Conservation (phyloP, 305 asterid species). For the Rubia balearica region DNA sequence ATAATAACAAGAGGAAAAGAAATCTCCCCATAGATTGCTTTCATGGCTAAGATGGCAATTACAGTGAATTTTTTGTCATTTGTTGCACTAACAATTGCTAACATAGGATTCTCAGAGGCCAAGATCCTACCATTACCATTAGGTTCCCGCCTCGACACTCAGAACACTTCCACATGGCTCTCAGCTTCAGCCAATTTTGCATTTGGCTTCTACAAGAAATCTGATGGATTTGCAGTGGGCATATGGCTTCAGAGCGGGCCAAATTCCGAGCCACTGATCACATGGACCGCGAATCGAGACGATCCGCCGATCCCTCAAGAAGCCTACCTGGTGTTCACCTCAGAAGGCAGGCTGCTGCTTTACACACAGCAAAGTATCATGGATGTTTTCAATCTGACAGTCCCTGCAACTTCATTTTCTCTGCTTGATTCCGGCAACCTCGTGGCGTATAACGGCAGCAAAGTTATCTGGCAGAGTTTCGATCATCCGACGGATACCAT, state of each 20-base stretch:
- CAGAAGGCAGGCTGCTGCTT: slow-evolving; percentile 15
- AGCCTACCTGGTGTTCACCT: slow-evolving; percentile 17
- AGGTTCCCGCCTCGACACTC: slow-evolving; percentile 10
- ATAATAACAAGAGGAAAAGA: background rate
- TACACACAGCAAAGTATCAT: slow-evolving; percentile 9
- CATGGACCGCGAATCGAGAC: slow-evolving; percentile 11
- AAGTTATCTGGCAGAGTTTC: slow-evolving; percentile 25
- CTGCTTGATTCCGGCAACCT: slow-evolving; percentile 48
- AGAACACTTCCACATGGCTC: slow-evolving; percentile 5
- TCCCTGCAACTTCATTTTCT: slow-evolving; percentile 25
- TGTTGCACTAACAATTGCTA: background rate
- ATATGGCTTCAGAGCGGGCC: slow-evolving; percentile 9
- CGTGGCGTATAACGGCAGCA: slow-evolving; percentile 24
- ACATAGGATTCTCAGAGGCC: background rate
- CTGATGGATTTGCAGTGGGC: slow-evolving; percentile 14
- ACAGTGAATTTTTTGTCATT: background rate
- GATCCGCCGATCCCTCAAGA: slow-evolving; percentile 13
- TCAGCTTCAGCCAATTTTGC: slow-evolving; percentile 14
- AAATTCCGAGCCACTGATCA: background rate
- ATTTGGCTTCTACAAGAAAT: slow-evolving; percentile 16
- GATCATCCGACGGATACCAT: slow-evolving; percentile 23
- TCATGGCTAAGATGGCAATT: slow-evolving; percentile 7
- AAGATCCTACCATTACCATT: background rate
- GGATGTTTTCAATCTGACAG: slow-evolving; percentile 3
- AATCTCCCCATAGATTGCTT: background rate